Evolutionary conservation across 768 basidiomycete genomes (phyloP).

Genomic region (Russula foetens): DNA sequence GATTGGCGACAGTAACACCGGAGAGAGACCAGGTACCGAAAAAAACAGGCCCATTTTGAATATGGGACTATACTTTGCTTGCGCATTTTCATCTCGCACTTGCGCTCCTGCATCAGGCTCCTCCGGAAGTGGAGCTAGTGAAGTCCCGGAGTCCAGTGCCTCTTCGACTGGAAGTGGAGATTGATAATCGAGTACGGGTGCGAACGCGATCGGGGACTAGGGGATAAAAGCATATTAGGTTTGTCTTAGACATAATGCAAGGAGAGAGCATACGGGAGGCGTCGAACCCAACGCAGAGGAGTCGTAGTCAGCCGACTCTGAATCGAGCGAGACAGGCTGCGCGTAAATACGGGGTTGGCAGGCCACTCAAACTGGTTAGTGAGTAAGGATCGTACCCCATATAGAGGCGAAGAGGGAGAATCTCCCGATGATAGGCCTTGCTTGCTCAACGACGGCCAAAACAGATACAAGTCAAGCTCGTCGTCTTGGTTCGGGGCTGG

Average conservation of each 20-base stretch:
- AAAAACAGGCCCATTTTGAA: background rate
- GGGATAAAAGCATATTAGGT: background rate
- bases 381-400: background rate
- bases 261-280: background rate
- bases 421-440: background rate
- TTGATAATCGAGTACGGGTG: background rate
- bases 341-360: background rate
- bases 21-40: background rate
- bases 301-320: constrained; percentile 1
- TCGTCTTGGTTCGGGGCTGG: background rate
- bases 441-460: constrained; percentile 6
- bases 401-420: background rate
- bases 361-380: background rate
- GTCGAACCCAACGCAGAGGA: background rate
- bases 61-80: background rate
- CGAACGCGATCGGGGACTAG: constrained; percentile 12
- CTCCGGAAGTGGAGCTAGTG: background rate
- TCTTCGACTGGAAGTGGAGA: background rate
- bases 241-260: background rate
- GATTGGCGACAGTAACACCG: background rate
- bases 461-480: background rate
- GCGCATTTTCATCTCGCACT: background rate
- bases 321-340: constrained; percentile 2
- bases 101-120: background rate
- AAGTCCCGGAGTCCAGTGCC: background rate